phyloP scores from a whole-genome alignment of 768 basidiomycete species.

The Dacryopinax primogenitus region DNA sequence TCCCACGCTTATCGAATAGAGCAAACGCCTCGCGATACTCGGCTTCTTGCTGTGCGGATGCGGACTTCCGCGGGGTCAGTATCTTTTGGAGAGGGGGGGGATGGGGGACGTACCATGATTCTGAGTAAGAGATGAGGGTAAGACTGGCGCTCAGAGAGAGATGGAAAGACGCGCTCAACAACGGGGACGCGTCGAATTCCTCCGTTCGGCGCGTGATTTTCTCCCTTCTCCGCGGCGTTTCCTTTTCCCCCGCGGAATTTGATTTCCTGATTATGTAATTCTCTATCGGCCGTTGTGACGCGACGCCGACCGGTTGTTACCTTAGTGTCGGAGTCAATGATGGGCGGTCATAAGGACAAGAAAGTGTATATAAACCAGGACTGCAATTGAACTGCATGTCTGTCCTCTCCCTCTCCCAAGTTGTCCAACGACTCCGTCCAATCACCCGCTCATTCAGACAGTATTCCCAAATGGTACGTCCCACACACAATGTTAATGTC shows the following conservation, averaged over 20 bases:
- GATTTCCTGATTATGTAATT: no score
- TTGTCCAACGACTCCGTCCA: background rate
- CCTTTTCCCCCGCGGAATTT: no score
- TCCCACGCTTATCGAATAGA: slow-evolving; percentile 93
- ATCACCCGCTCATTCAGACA: background rate
- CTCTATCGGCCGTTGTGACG: no score
- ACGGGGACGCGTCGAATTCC: background rate
- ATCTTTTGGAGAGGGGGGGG: background rate
- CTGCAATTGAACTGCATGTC: background rate
- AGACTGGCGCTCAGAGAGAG: background rate
- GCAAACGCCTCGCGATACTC: slow-evolving; percentile 97
- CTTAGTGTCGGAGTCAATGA: no score
- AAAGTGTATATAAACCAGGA: no score
- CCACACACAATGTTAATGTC: no score
- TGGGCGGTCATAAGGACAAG: no score
- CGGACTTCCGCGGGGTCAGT: background rate
- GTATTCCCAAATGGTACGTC: background rate
- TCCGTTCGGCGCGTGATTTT: background rate
- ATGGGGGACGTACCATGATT: background rate
- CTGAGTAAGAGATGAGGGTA: background rate
- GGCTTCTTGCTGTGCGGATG: slow-evolving; percentile 25
- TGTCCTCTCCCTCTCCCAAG: background rate
- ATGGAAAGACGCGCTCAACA: background rate
- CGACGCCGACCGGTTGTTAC: no score
- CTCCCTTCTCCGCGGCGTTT: background rate